Conservation (phyloP, 495 filamentous ascomycete species). For the Hypoxylon fuscum region DNA sequence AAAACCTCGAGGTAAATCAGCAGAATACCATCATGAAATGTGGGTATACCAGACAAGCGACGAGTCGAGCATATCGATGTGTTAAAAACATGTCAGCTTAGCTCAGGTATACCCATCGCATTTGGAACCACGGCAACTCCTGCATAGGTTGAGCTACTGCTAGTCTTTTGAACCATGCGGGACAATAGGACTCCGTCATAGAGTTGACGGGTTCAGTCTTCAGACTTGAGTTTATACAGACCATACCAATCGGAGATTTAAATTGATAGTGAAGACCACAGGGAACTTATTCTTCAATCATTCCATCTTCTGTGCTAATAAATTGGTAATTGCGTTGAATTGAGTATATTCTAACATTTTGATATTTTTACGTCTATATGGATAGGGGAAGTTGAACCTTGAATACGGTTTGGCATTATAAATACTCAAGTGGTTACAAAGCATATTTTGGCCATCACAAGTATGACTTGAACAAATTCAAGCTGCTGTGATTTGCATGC, state of each 20-base stretch:
- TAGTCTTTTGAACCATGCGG: slow-evolving; percentile 15
- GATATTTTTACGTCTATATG: no score
- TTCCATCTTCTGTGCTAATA: neutral
- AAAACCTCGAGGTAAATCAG: slow-evolving; percentile 15
- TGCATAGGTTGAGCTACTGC: slow-evolving; percentile 19
- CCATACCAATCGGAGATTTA: slow-evolving; percentile 18
- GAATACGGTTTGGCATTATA: no score
- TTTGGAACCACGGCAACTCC: slow-evolving; percentile 16
- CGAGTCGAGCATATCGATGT: slow-evolving; percentile 24
- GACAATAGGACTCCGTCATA: slow-evolving; percentile 9
- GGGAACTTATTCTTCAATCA: neutral
- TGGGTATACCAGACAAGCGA: slow-evolving; percentile 33
- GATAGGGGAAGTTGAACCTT: no score
- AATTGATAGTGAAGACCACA: neutral
- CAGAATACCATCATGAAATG: slow-evolving; percentile 8
- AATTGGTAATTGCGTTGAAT: no score
- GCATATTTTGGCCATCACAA: no score
- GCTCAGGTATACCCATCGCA: slow-evolving; percentile 9
- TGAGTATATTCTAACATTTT: no score
- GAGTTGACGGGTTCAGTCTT: slow-evolving; percentile 18
- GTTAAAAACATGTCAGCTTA: slow-evolving; percentile 7
- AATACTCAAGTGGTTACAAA: no score
- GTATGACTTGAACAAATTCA: no score
- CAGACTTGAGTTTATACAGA: slow-evolving; percentile 31
- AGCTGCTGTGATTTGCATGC: neutral